These are phyloP conservation scores for Alternaria hordeiaustralica DNA, from an alignment of 2,329 filamentous ascomycete genomes.

Conservation along the genomic window DNA sequence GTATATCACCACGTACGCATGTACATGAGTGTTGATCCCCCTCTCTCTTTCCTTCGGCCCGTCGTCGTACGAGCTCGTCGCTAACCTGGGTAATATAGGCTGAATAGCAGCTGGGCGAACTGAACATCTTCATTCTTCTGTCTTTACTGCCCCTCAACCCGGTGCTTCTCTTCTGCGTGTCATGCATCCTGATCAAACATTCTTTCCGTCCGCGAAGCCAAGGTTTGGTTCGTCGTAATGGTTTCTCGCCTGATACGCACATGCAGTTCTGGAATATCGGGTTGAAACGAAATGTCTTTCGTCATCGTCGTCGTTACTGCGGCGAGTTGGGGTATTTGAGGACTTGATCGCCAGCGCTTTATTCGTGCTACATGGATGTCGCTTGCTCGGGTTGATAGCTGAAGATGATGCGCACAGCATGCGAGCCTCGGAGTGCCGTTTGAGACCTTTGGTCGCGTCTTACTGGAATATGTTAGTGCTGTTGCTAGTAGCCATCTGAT, in stretches of 20 bases:
- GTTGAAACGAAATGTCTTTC: neutral
- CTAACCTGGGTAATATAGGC: neutral
- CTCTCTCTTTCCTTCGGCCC: neutral
- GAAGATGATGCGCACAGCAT: neutral
- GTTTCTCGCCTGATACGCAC: neutral
- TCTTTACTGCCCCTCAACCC: neutral
- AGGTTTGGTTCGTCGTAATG: neutral
- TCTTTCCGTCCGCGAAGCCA: neutral
- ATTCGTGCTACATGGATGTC: neutral
- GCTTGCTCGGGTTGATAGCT: neutral
- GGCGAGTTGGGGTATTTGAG: neutral
- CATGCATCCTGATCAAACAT: neutral
- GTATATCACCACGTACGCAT: neutral
- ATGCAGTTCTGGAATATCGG: neutral
- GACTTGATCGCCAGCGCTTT: neutral
- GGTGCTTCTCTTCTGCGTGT: neutral
- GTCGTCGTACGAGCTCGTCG: neutral
- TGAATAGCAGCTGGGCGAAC: neutral
- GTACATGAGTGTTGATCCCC: neutral
- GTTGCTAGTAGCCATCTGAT: neutral
- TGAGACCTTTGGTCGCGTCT: neutral
- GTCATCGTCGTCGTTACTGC: neutral
- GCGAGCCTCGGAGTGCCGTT: neutral
- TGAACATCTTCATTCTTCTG: neutral
- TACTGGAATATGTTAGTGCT: neutral